Conservation (phyloP, 495 filamentous ascomycete genomes). For the Hypoxylon crocopeplum region DNA sequence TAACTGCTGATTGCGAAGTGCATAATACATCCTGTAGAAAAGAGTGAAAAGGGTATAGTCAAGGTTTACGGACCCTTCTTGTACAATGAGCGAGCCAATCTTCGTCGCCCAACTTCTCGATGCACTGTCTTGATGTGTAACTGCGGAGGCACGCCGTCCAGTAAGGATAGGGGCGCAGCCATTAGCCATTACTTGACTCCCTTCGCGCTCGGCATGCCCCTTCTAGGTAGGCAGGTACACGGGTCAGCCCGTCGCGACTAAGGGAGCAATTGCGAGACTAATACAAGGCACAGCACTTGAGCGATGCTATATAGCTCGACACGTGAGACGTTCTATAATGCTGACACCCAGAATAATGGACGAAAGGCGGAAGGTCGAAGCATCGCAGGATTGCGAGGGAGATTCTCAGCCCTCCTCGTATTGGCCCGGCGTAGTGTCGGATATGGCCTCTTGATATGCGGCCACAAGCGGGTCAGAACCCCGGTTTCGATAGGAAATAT, state of each 20-base stretch:
- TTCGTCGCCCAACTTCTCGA: constrained; percentile 37
- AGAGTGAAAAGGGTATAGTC: constrained; percentile 37
- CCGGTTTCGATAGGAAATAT: constrained; percentile 66
- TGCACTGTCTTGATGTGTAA: constrained; percentile 39
- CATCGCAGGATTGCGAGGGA: constrained; percentile 33
- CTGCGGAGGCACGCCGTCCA: constrained; percentile 38
- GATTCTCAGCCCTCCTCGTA: constrained; percentile 33
- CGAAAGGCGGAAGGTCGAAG: constrained; percentile 15
- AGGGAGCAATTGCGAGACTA: constrained; percentile 21
- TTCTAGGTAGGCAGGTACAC: constrained; percentile 26
- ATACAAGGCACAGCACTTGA: constrained; percentile 20
- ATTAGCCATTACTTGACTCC: constrained; percentile 26
- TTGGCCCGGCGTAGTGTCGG: constrained; percentile 42
- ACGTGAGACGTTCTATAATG: constrained; percentile 25
- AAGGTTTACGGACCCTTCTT: constrained; percentile 35
- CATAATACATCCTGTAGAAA: constrained; percentile 38
- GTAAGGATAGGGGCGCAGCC: constrained; percentile 32
- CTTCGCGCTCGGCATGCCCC: constrained; percentile 22
- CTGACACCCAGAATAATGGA: constrained; percentile 16
- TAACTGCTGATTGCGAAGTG: constrained; percentile 38
- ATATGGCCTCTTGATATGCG: constrained; percentile 44
- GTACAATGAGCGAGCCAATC: constrained; percentile 39
- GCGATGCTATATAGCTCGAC: constrained; percentile 25
- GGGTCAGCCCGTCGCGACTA: constrained; percentile 16
- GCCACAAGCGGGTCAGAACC: constrained; percentile 55